Evolutionary conservation across 371 early-diverging fungal genomes (phyloP).

Genomic region (Mortierella polycephala): DNA sequence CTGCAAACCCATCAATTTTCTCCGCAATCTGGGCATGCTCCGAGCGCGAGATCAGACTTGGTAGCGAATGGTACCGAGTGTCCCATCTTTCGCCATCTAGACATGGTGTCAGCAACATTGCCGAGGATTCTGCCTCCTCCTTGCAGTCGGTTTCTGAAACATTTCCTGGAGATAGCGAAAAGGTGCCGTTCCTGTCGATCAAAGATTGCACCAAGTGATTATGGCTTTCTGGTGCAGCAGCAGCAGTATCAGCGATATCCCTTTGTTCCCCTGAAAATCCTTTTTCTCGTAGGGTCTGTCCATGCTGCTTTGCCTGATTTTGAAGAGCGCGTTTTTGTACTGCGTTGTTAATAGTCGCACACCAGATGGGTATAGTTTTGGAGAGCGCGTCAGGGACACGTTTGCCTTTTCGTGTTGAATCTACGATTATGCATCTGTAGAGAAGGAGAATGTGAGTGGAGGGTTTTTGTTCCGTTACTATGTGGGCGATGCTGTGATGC

Average conservation of each 20-base stretch:
- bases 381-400: conserved; percentile 84
- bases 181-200: too few relatives aligned
- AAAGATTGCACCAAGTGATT: too few relatives aligned
- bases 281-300: neutral
- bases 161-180: too few relatives aligned
- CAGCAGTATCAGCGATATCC: neutral
- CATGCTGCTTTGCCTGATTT: conserved; percentile 6
- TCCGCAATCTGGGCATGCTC: conserved; percentile 78
- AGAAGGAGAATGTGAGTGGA: neutral
- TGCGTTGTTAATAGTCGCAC: conserved; percentile 75
- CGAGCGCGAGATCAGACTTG: conserved; percentile 72
- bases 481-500: neutral
- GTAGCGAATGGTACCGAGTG: conserved; percentile 68
- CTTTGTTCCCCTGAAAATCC: neutral
- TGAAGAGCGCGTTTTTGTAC: conserved; percentile 41
- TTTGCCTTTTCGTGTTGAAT: conserved; percentile 89
- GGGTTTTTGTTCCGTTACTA: neutral
- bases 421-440: conserved; percentile 80
- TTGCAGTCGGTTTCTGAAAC: neutral
- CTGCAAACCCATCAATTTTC: conserved; percentile 68
- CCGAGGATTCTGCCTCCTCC: conserved; percentile 1
- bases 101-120: conserved; percentile 4
- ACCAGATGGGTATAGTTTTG: conserved; percentile 93
- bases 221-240: too few relatives aligned
- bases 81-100: conserved; percentile 63